These are phyloP conservation scores for Apodospora peruviana DNA, from an alignment of 495 filamentous ascomycete genomes.

Conservation along the genomic window DNA sequence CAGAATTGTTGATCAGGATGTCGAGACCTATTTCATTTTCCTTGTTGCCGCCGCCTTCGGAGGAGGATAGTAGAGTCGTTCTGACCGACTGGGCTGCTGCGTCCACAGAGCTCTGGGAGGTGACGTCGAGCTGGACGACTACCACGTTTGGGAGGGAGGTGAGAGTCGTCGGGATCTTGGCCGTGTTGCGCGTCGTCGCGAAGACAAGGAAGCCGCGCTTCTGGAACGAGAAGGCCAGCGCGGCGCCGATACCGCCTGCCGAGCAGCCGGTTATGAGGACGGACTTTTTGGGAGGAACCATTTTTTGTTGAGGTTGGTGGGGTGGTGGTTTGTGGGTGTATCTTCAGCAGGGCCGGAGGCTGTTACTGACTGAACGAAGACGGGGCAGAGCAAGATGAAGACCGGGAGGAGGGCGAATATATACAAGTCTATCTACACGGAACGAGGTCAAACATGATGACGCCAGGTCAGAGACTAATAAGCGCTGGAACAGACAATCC, in stretches of 20 bases:
- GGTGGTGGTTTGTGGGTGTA: not conserved
- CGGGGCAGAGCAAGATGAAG: too few species aligned
- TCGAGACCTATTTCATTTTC: slow-evolving; percentile 43
- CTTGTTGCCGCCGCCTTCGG: slow-evolving; percentile 13
- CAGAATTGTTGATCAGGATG: slow-evolving; percentile 54
- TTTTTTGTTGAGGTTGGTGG: not conserved
- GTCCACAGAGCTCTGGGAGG: slow-evolving; percentile 4
- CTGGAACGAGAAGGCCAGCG: slow-evolving; percentile 35
- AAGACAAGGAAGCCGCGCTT: slow-evolving; percentile 33
- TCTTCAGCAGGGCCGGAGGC: not conserved
- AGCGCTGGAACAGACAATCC: too few species aligned
- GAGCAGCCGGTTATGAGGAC: slow-evolving; percentile 47
- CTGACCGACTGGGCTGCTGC: slow-evolving; percentile 4
- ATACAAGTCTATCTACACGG: too few species aligned
- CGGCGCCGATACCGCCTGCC: slow-evolving; percentile 38
- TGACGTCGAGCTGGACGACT: slow-evolving; percentile 12
- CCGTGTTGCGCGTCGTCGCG: slow-evolving; percentile 31
- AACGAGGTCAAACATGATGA: too few species aligned
- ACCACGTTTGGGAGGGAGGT: slow-evolving; percentile 2
- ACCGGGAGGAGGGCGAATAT: too few species aligned
- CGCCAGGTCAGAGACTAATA: too few species aligned
- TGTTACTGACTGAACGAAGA: not conserved
- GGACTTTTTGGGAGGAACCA: not conserved
- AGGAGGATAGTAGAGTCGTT: not conserved
- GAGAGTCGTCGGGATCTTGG: slow-evolving; percentile 22